phyloP scores from a whole-genome alignment of 1,284 basidiomycete genomes.

The Stereum hirsutum region DNA sequence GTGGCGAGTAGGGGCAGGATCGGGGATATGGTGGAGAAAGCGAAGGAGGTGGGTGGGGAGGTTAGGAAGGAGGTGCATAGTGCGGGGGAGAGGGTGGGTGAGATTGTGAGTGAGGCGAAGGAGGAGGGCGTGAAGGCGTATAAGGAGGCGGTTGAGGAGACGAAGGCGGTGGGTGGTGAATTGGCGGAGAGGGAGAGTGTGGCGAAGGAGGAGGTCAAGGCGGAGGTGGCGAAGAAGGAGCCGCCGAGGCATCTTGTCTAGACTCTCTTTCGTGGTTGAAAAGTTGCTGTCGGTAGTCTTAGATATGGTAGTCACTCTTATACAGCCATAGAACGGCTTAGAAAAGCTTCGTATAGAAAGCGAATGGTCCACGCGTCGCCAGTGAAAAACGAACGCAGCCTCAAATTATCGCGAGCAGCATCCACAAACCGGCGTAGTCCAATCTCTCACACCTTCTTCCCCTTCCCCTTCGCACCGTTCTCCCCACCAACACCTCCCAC shows the following conservation, averaged over 20 bases:
- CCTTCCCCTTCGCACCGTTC: background rate
- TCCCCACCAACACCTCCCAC: too few species aligned
- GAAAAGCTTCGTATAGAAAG: too few species aligned
- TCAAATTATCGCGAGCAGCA: too few species aligned
- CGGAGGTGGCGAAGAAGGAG: background rate
- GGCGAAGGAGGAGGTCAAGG: background rate
- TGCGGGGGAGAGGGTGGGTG: slow-evolving; percentile 66
- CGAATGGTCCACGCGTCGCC: too few species aligned
- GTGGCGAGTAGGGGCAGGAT: too few species aligned
- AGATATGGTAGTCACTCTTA: too few species aligned
- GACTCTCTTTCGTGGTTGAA: too few species aligned
- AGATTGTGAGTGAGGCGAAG: slow-evolving; percentile 17
- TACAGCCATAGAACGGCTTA: too few species aligned
- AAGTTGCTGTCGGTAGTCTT: too few species aligned
- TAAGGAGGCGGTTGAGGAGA: background rate
- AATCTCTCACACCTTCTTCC: background rate
- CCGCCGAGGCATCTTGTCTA: background rate
- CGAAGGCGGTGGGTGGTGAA: background rate
- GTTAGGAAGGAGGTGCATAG: slow-evolving; percentile 55
- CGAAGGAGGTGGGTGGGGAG: slow-evolving; percentile 35
- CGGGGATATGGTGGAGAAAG: slow-evolving; percentile 19
- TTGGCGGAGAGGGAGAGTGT: slow-evolving; percentile 6
- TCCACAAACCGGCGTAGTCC: too few species aligned
- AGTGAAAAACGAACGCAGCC: too few species aligned
- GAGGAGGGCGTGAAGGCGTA: slow-evolving; percentile 5